These are phyloP conservation scores for Veloporphyrellus conicus DNA, from an alignment of 1,284 basidiomycete species.

Conservation along the genomic window DNA sequence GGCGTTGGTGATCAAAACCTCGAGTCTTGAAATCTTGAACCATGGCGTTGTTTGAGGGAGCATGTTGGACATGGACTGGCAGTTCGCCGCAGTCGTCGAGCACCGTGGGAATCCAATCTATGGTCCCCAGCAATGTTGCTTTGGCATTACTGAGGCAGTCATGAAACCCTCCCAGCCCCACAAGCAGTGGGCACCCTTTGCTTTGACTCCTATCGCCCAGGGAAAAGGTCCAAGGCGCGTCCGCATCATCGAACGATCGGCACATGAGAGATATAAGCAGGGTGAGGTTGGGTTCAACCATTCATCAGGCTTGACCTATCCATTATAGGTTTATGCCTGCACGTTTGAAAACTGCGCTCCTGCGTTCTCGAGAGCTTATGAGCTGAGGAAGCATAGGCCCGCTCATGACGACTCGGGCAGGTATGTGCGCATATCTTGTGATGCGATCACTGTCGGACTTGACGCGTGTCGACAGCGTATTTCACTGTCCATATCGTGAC, in stretches of 20 bases:
- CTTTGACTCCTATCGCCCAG: too few relatives aligned
- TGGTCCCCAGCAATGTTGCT: too few relatives aligned
- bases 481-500: slow-evolving; percentile 17
- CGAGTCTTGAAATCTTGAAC: slow-evolving; percentile 56
- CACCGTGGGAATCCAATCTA: slow-evolving; percentile 12
- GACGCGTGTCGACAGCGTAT: slow-evolving; percentile 13
- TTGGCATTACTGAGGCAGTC: too few relatives aligned
- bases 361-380: slow-evolving; percentile 16
- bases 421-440: slow-evolving; percentile 4
- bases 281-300: too few relatives aligned
- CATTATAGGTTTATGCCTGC: slow-evolving; percentile 20
- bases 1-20: slow-evolving; percentile 73
- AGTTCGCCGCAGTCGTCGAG: background rate
- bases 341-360: slow-evolving; percentile 10
- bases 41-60: slow-evolving; percentile 31
- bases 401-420: slow-evolving; percentile 11
- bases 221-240: too few relatives aligned
- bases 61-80: slow-evolving; percentile 10
- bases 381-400: slow-evolving; percentile 26
- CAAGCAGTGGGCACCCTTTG: too few relatives aligned
- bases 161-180: too few relatives aligned
- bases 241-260: too few relatives aligned
- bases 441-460: background rate
- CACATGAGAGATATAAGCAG: too few relatives aligned
- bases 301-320: background rate